These are phyloP conservation scores for Papiliotrema laurentii DNA, from an alignment of 1,284 basidiomycete genomes.

Conservation along the genomic window DNA sequence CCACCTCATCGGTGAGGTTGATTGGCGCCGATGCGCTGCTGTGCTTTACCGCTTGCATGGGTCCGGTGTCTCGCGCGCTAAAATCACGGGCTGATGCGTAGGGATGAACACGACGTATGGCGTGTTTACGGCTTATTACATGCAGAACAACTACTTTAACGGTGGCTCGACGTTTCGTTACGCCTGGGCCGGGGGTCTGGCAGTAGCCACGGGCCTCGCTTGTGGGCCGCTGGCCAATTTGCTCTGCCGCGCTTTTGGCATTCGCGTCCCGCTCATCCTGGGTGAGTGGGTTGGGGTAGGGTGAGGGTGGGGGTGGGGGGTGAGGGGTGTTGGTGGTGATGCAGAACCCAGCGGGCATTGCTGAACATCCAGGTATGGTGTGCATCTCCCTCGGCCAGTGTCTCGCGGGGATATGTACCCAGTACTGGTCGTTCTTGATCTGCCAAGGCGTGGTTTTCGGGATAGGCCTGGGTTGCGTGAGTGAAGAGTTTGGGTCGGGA, in stretches of 20 bases:
- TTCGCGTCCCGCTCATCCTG: constrained; percentile 39
- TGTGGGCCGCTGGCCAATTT: constrained; percentile 47
- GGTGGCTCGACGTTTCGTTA: constrained; percentile 45
- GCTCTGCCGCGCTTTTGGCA: constrained; percentile 33
- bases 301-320: background rate
- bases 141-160: constrained; percentile 46
- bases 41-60: no score
- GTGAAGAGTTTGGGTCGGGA: background rate
- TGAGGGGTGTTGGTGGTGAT: background rate
- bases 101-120: constrained; percentile 50
- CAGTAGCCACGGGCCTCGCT: constrained; percentile 39
- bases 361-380: constrained; percentile 13
- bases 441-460: constrained; percentile 41
- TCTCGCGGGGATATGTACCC: constrained; percentile 26
- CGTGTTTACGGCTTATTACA: constrained; percentile 49
- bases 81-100: no score
- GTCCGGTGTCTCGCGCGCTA: no score
- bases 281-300: constrained; percentile 22
- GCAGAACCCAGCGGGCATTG: no score
- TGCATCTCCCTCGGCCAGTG: constrained; percentile 33
- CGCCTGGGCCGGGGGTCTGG: constrained; percentile 49
- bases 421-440: constrained; percentile 28
- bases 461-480: constrained; percentile 27
- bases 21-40: no score
- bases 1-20: no score